Percentiles rank a stretch among this genome's conserved stretches.
These are phyloP conservation scores for Amoeboaphelidium protococcarum DNA, from an alignment of 371 early-diverging fungal genomes.

Conservation along the genomic window DNA sequence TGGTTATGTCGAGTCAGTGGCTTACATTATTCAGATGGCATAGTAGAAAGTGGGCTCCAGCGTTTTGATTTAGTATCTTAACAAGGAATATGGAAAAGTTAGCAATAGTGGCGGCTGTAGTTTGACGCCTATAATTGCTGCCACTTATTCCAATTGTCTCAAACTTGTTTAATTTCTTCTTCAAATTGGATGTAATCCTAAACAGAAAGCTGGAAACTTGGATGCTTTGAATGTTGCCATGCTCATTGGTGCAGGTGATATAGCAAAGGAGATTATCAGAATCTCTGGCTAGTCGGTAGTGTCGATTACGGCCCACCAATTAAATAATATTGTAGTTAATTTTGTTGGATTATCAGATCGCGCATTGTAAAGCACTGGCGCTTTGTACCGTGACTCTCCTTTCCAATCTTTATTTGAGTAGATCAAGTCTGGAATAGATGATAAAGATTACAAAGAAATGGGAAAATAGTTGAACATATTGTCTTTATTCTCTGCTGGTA, in stretches of 20 bases:
- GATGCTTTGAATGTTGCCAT: not conserved
- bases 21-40: slow-evolving; percentile 5
- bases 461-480: no score
- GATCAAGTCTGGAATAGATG: no score
- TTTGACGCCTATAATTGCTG: not conserved
- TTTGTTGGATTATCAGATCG: no score
- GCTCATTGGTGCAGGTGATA: not conserved
- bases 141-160: not conserved
- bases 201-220: not conserved
- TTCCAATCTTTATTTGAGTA: no score
- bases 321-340: no score
- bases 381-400: no score
- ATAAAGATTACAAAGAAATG: no score
- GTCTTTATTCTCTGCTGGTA: no score
- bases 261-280: no score
- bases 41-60: not conserved
- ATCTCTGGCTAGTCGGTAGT: no score
- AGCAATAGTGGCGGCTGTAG: not conserved
- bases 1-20: slow-evolving; percentile 8
- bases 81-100: not conserved
- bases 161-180: not conserved
- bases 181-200: not conserved
- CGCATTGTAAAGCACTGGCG: no score
- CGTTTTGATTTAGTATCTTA: not conserved
- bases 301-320: no score